These are phyloP conservation scores for Aspergillus funiculosus DNA, from an alignment of 495 filamentous ascomycete species.

Conservation along the genomic window DNA sequence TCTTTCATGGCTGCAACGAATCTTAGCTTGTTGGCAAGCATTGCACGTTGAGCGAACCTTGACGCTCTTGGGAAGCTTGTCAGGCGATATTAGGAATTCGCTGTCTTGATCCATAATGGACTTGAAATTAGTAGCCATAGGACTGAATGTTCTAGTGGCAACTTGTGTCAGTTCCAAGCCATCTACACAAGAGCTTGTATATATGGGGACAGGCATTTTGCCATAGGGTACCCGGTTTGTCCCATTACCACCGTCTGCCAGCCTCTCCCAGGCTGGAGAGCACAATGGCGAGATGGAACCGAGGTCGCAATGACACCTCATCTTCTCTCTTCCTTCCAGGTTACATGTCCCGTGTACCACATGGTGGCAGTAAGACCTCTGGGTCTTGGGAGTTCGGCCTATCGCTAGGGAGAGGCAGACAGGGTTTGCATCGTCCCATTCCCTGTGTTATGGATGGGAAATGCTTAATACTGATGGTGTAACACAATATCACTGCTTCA, in stretches of 20 bases:
- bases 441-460: conserved; percentile 1
- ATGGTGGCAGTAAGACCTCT: conserved; percentile 3
- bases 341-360: conserved; percentile 17
- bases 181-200: background rate
- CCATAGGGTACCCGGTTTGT: background rate
- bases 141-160: no score
- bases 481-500: background rate
- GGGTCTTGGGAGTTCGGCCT: conserved; percentile 6
- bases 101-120: conserved; percentile 18
- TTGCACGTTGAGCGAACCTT: conserved; percentile 46
- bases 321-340: conserved; percentile 1
- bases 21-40: conserved; percentile 44
- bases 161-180: no score
- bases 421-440: conserved; percentile 7
- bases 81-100: conserved; percentile 8
- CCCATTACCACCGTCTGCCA: background rate
- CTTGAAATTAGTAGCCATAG: no score
- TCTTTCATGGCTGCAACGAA: conserved; percentile 46
- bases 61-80: conserved; percentile 32
- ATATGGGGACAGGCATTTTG: conserved; percentile 1
- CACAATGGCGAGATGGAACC: background rate
- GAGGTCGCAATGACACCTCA: conserved; percentile 12
- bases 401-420: background rate
- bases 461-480: conserved; percentile 12
- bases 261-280: background rate